Evolutionary conservation across 1,284 basidiomycete species (phyloP).

Genomic region (Fomitopsis betulina): DNA sequence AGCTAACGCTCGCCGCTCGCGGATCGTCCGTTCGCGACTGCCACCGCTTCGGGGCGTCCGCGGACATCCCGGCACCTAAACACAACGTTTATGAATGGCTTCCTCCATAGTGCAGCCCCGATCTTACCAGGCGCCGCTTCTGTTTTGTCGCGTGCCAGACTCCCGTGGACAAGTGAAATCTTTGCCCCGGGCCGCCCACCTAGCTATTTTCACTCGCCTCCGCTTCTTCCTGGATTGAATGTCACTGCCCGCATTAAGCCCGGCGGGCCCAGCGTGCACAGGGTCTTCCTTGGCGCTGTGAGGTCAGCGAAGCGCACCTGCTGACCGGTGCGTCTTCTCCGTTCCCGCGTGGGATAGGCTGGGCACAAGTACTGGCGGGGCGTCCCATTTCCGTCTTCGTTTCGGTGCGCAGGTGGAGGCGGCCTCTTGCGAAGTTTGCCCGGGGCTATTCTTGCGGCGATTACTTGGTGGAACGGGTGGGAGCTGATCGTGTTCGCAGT

Average conservation of each 20-base stretch:
- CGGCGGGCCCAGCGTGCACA: not conserved
- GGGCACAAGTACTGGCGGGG: not conserved
- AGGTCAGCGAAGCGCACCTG: conserved; percentile 1
- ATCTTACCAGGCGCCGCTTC: not conserved
- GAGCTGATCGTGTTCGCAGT: not conserved
- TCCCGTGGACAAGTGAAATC: not conserved
- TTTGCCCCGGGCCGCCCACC: not conserved
- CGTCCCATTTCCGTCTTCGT: not conserved
- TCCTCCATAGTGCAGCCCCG: not conserved
- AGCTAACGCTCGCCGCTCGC: not conserved
- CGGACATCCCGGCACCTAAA: not conserved
- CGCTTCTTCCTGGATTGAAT: not conserved
- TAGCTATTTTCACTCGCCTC: not conserved
- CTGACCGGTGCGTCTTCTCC: not conserved
- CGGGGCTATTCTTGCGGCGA: not conserved
- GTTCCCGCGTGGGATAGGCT: not conserved
- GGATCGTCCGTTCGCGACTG: not conserved
- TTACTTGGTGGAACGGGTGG: not conserved
- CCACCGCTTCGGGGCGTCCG: not conserved
- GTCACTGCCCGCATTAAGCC: not conserved
- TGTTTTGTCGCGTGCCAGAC: not conserved
- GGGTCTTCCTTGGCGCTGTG: not conserved
- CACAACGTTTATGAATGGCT: not conserved
- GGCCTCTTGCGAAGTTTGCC: not conserved
- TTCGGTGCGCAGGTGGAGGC: not conserved